Base-by-base conservation (phyloP, 805 yeast genomes). In the Wickerhamiella nectarea region DNA sequence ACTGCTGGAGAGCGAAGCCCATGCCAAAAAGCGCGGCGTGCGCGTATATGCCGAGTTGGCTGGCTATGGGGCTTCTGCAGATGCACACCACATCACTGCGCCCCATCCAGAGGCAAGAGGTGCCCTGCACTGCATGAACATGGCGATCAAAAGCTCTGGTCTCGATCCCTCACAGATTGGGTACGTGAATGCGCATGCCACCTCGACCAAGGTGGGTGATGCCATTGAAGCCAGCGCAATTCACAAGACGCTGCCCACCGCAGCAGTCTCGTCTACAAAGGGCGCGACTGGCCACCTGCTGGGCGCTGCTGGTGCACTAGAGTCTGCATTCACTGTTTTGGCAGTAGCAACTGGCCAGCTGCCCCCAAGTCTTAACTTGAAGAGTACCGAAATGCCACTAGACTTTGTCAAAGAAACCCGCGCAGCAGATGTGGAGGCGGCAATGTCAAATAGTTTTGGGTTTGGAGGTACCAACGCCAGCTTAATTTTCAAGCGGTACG, bases 231-330 rank as follows among this genome's bases (percentile, higher is more conserved):
- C 80, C 54, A 57, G 58, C 35, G 97, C 97, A 2, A 77, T 91
- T 41, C 59, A 65, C 38, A 38, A 55, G 6, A 59, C 70, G 3
- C 74, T 84, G 44, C 62, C 56, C 1, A 54, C 61, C 11, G 42
- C 61, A 28, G 44, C 55, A 35, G 75, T 91, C 1, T 76, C 91
- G 1, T 81, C 95, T 2, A 83, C 86, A 14, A 91, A 91, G 59
- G 93, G 96, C 1, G 75, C 44, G 0, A 80, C 82, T 34, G 99
- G 99, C 0, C 99, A 91, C 62, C 66, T 89, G 17, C 65, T 91
- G 22, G 98, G 98, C 1, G 98, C 95, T 1, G 91, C 98, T 0
- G 99, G 98, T 4, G 77, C 95, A 0, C 84, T 91, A 3, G 99
- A 91, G 55, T 75, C 93, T 3, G 76, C 86, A 1, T 83, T 84